Evolutionary conservation across 805 yeast species (phyloP), one percentile per base, ranked within the genome.

Genomic region (Cyberlindnera sargentensis): DNA sequence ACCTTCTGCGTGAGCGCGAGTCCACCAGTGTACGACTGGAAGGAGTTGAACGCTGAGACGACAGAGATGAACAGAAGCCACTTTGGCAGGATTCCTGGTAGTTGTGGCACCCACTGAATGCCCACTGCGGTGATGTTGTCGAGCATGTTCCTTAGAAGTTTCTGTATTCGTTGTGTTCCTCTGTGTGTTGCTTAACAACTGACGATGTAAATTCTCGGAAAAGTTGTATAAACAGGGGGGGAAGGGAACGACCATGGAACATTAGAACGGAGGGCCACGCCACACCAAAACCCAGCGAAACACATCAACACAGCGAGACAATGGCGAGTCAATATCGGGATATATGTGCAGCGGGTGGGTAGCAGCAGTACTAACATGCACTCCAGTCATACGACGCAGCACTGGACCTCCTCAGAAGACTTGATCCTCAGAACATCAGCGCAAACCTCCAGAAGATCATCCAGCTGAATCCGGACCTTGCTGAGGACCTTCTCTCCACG

Each of bases 1-100:
- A 93, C 97, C 50, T 80, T 73, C 52, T 84, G 78, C 3, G 96
- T 85, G 42, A 93, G 72, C 28, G 73, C 70, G 28, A 84, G 71
- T 37, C 89, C 93, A 31, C 87, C 77, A 37, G 77, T 62, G 65
- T 90, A 93, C 10, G 93, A 81, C 66, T 93, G 99, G 24, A 76
- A 68, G 0, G 97, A 87, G 64, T 93, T 93, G 72, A 93, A 88
- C 29, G 86, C 70, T 2, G 97, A 87, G n/a, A 91, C 97, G 3
- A 82, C 81, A 0, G 97, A 86, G 57, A 82, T 82, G 58, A 87
- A 80, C 35, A 85, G 66, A 34, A 82, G 70, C 87, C 95, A 84
- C 66, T 82, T 82, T 39, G 93, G 91, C 40, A 84, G 65, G 37
- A 72, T 57, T 8, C 89, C 88, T 7, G 78, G 75, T 3, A 68